Evolutionary conservation across 1,139 yeast species (phyloP), one percentile per base, ranked within the genome.

Genomic region (Yamadazyma oceani): DNA sequence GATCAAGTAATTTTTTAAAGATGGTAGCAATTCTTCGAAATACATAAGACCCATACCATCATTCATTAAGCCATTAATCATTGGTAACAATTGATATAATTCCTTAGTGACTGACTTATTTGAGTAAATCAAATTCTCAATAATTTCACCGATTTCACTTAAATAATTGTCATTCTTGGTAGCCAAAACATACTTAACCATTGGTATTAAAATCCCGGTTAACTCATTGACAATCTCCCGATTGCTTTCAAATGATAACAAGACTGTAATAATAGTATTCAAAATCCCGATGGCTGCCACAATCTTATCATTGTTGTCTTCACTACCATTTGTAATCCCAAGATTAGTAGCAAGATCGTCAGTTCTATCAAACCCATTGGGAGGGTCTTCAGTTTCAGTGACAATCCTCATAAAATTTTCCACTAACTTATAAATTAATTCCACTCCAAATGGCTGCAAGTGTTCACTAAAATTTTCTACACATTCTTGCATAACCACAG

Each of bases 401-500:
- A 88, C 82, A 28, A 89, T 62, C 52, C 86, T 75, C 73, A 88
- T 62, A 52, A 89, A 83, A 58, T 90, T 97, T 43, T 82, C 85
- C 21, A 84, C 82, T 50, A 92, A 67, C 53, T 85, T 89, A 28
- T 73, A 74, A 76, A 90, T 88, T 51, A 92, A 71, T 48, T 87
- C 94, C 31, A 85, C 81, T 7, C 97, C 96, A 62, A 90, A 92
- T 22, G 98, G 97, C 49, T 90, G 94, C 48, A 92, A 69, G 60
- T 90, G 95, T 49, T 82, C 87, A 3, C 95, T 75, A 59, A 85
- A 92, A 40, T 78, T 80, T 54, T 90, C 97, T 17, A 92, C 97
- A 58, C 95, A 84, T 52, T 90, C 97, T 65, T 92, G 97, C 85
- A 92, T 88, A 12, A 92, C 96, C 26, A 85, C 86, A 13, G 95